A percentile compares a stretch with the other conserved stretches of the same genome.
phyloP scores from a whole-genome alignment of 176 grass and related monocot genomes.

The Alloteropsis semialata region DNA sequence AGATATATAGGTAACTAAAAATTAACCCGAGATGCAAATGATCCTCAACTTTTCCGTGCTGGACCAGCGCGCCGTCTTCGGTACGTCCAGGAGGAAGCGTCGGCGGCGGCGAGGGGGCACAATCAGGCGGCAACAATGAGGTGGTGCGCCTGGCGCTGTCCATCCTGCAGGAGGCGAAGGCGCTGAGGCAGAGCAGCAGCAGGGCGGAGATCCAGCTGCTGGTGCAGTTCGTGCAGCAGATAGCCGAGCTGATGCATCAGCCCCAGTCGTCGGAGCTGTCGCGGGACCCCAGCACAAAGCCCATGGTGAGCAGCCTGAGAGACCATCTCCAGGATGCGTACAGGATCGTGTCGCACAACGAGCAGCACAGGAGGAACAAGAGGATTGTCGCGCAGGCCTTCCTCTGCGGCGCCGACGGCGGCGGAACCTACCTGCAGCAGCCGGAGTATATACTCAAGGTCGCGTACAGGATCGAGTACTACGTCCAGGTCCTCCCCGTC shows the following conservation, averaged over 20 bases:
- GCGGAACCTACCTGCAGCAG: no score
- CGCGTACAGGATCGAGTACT: neutral
- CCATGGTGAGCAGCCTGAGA: neutral
- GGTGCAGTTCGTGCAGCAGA: neutral
- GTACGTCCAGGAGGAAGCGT: no score
- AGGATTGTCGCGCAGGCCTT: no score
- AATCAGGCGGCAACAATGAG: neutral
- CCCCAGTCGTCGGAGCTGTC: neutral
- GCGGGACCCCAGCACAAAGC: neutral
- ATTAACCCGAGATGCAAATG: no score
- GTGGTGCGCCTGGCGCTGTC: neutral
- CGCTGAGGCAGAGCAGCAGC: neutral
- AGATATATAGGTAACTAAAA: no score
- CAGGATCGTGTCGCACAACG: neutral
- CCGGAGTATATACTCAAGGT: neutral
- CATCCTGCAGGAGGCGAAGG: neutral
- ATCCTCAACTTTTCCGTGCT: no score
- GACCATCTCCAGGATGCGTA: neutral
- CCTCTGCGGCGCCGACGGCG: neutral
- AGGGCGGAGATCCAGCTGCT: neutral
- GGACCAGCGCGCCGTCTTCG: no score
- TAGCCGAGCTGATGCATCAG: neutral
- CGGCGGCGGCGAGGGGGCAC: no score
- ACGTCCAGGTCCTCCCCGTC: neutral
- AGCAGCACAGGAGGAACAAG: neutral